A percentile compares a stretch with the other conserved stretches of the same genome.
phyloP scores from a whole-genome alignment of 2,329 filamentous ascomycete species.

The Exophiala spinifera region DNA sequence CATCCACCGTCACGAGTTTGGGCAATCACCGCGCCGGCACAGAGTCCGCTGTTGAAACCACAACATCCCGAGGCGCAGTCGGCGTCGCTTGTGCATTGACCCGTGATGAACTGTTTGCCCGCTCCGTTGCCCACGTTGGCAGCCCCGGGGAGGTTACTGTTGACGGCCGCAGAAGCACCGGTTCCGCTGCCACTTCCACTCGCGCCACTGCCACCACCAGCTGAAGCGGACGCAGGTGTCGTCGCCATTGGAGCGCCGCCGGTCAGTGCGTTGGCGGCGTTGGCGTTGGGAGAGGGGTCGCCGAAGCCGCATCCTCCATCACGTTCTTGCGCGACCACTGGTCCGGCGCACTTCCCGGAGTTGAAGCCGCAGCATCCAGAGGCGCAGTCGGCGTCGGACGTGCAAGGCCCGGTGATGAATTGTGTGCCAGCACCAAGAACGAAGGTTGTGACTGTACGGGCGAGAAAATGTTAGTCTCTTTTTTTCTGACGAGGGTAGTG shows the following conservation, averaged over 20 bases:
- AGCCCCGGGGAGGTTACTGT: constrained; percentile 15
- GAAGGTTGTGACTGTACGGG: constrained; percentile 15
- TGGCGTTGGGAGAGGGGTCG: constrained; percentile 26
- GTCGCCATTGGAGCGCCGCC: constrained; percentile 3
- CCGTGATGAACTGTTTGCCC: constrained; percentile 41
- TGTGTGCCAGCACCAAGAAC: constrained; percentile 26
- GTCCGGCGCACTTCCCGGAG: constrained; percentile 28
- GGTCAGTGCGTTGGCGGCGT: constrained; percentile 24
- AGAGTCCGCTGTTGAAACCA: constrained; percentile 35
- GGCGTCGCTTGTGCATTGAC: constrained; percentile 36
- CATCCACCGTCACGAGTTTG: constrained; percentile 30
- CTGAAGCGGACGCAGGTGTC: background rate
- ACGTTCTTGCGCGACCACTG: constrained; percentile 28
- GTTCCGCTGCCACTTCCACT: constrained; percentile 24
- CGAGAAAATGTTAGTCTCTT: background rate
- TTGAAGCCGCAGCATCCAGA: constrained; percentile 33
- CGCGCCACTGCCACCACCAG: constrained; percentile 20
- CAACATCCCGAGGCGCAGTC: constrained; percentile 40
- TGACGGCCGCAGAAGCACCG: constrained; percentile 4
- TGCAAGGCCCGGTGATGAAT: constrained; percentile 32
- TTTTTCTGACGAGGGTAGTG: background rate
- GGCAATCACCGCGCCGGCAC: constrained; percentile 32
- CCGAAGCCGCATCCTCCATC: constrained; percentile 31
- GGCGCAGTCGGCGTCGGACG: constrained; percentile 30
- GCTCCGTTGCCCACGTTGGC: constrained; percentile 25